A percentile compares a stretch with the other conserved stretches of the same genome.
Evolutionary conservation across 208 protist genomes (phyloP).

Genomic region (Histomonas meleagridis): DNA sequence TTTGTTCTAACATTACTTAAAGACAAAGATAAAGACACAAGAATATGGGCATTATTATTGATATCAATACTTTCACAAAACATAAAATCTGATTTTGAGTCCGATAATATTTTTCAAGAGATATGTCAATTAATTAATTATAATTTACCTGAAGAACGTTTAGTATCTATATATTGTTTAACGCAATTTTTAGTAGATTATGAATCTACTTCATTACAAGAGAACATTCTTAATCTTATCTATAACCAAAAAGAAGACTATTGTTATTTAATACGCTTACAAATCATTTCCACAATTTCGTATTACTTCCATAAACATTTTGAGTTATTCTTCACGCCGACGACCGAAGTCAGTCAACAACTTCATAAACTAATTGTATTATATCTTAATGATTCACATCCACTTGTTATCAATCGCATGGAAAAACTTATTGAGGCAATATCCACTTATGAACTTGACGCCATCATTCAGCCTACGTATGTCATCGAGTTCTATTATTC

Average conservation of each 20-base stretch:
- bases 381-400: not conserved
- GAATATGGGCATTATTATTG: not conserved
- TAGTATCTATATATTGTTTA: not conserved
- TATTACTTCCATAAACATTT: not conserved
- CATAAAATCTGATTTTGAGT: not conserved
- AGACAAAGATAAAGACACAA: not conserved
- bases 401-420: not conserved
- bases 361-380: not conserved
- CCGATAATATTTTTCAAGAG: not conserved
- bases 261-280: not conserved
- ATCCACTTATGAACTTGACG: not conserved
- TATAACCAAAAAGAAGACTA: not conserved
- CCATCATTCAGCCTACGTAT: not conserved
- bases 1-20: not conserved
- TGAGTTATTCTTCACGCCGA: not conserved
- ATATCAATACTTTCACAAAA: not conserved
- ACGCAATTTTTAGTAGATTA: not conserved
- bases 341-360: not conserved
- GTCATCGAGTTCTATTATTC: not conserved
- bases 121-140: not conserved
- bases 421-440: not conserved
- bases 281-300: not conserved
- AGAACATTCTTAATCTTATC: not conserved
- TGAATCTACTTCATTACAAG: not conserved
- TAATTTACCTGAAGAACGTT: not conserved